Evolutionary conservation across 2,329 filamentous ascomycete species (phyloP), one percentile per base, ranked within the genome.

Genomic region (Cladosporium sp.): DNA sequence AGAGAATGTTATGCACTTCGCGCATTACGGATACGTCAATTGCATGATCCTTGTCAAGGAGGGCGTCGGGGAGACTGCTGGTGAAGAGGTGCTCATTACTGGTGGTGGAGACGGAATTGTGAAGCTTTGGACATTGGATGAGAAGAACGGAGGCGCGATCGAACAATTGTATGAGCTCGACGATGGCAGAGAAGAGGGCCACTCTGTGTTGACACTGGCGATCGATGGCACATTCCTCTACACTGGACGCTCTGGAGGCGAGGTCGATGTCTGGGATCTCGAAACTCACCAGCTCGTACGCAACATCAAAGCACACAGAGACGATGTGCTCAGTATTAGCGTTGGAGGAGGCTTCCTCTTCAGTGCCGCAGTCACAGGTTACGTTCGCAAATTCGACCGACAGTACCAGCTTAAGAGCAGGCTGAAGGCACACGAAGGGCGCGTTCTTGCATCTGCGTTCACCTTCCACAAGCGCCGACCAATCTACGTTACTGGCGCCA

Each of bases 231-330:
- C 93, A 0, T 96, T 99, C 70, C 83, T 99, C 5, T 99, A 98
- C 75, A 92, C 91, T 66, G 95, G 95, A 56, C 91, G 96, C 71
- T 86, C 93, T 0, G 89, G 91, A 46, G 96, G 95, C 26, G 86
- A 96, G 60, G 88, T 99, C 67, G 94, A 98, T 76, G 87, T 99
- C 12, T 99, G 96, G 94, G 96, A 99, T 75, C 84, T 99, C 16
- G 94, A 98, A 75, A 98, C 95, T 0, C 89, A 90, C 63, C 95
- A 99, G 78, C 89, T 95, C 58, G 84, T 99, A 53, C 86, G 95
- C 65, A 93, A 92, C 21, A 90, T 99, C 74, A 93, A 91, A 74
- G 88, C 90, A 0, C 90, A 93, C 71, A 87, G 86, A 37, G 89
- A 89, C 52, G 92, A 98, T 76, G 87, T 98, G 58, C 92, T 96